These are phyloP conservation scores for Pichia exigua DNA, from an alignment of 805 yeast genomes.

Conservation along the genomic window DNA sequence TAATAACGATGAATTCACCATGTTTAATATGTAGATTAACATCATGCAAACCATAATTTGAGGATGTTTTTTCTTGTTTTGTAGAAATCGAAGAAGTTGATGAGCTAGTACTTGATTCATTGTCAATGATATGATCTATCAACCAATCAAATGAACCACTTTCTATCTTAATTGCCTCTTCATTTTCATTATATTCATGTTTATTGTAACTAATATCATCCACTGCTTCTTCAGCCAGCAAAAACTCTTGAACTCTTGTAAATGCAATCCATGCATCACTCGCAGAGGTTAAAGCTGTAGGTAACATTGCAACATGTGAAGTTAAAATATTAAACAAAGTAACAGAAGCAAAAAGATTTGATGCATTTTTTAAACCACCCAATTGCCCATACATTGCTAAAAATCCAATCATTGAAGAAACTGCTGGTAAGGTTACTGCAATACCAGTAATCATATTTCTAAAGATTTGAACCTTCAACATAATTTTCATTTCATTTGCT, in stretches of 20 bases:
- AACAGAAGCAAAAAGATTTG: constrained; percentile 60
- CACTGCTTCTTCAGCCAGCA: constrained; percentile 36
- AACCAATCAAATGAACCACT: constrained; percentile 68
- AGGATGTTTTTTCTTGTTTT: neutral
- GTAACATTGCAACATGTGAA: constrained; percentile 58
- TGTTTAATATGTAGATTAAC: constrained; percentile 45
- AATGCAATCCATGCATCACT: constrained; percentile 66
- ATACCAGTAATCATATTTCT: constrained; percentile 58
- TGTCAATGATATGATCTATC: neutral
- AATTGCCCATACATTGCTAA: constrained; percentile 33
- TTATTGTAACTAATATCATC: constrained; percentile 19
- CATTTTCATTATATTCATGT: constrained; percentile 8
- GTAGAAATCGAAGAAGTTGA: neutral
- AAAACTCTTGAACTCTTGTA: constrained; percentile 44
- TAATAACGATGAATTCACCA: constrained; percentile 65
- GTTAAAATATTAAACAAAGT: constrained; percentile 58
- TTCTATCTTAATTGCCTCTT: constrained; percentile 38
- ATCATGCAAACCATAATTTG: constrained; percentile 34
- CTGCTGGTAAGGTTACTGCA: constrained; percentile 57
- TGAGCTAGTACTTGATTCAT: neutral
- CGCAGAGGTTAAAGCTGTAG: constrained; percentile 60
- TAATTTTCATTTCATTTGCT: constrained; percentile 48
- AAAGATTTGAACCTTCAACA: constrained; percentile 56
- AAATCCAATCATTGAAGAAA: constrained; percentile 61
- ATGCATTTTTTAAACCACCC: constrained; percentile 40